Evolutionary conservation across 495 filamentous ascomycete genomes (phyloP), one percentile per base, ranked within the genome.

Genomic region (Friedmanniomyces endolithicus): DNA sequence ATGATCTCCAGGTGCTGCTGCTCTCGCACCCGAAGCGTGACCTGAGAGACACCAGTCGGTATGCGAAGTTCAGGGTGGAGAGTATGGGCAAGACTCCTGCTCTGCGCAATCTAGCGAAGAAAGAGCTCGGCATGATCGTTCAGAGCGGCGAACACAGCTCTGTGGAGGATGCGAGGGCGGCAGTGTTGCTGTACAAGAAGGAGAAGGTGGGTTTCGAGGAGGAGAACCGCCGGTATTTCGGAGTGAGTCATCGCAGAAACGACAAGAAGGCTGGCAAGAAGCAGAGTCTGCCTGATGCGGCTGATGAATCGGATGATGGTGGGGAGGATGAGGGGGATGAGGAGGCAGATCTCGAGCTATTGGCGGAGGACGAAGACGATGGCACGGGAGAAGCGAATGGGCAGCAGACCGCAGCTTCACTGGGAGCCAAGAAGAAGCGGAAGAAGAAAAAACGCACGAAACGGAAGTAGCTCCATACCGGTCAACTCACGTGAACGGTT

Each of bases 131-230:
- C 0, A 67, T 94, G 22, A 86, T 88, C 51, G 94, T 97, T 46
- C 90, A 96, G 64, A 72, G 66, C 2, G 88, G 88, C 11, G 74
- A 77, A 48, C 84, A 87, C 72, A 82, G 67, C 55, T 85, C 77
- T 69, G 76, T 95, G 44, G 89, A 95, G 71, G 92, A 98, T 75
- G 90, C 92, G 1, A 70, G 87, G 61, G 88, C 85, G 24, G 81
- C 87, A 6, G 95, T 98, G 88, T 71, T 86, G 44, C 69, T 97
- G 44, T 96, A 94, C 63, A 73, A 85, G 57, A 75, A 78, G 47
- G 80, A 85, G 58, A 97, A 94, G 70, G 74, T 78, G 40, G 82
- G 75, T 12, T 95, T 97, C 64, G 92, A 98, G 63, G 67, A 76
- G 41, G 85, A 94, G 79, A 58, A 81, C 76, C 71, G 78, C 80